Conservation (phyloP, 1,284 basidiomycete species). For the Cutaneotrichosporon daszewskae region DNA sequence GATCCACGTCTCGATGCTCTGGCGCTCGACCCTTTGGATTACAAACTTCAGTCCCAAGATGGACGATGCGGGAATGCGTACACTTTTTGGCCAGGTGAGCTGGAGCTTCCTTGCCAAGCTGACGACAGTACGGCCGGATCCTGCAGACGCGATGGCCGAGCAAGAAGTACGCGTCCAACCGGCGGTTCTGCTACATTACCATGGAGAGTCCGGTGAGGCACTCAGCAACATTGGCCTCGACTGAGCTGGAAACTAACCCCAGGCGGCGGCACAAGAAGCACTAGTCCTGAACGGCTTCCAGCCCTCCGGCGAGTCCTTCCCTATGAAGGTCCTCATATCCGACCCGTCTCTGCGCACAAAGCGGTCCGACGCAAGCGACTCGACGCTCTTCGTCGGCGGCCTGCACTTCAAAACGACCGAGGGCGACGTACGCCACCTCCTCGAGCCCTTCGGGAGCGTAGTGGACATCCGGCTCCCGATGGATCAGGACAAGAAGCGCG, state of each 20-base stretch:
- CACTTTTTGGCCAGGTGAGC: conserved; percentile 68
- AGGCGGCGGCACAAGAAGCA: conserved; percentile 70
- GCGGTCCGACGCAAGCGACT: conserved; percentile 77
- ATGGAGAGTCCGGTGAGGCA: conserved; percentile 71
- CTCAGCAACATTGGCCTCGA: no score
- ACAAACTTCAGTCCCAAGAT: conserved; percentile 88
- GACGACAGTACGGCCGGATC: conserved; percentile 69
- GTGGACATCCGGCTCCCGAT: conserved; percentile 72
- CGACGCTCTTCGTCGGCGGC: conserved; percentile 80
- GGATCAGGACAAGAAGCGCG: conserved; percentile 60
- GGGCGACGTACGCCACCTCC: conserved; percentile 63
- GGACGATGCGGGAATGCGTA: conserved; percentile 72
- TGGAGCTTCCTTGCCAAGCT: conserved; percentile 7
- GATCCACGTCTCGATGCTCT: conserved; percentile 78
- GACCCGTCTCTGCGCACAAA: conserved; percentile 84
- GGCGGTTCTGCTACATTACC: conserved; percentile 94
- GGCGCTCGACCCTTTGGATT: conserved; percentile 90
- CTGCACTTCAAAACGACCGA: conserved; percentile 61
- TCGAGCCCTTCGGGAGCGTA: conserved; percentile 77
- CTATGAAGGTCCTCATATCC: conserved; percentile 76
- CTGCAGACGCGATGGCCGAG: conserved; percentile 98
- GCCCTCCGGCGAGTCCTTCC: conserved; percentile 57
- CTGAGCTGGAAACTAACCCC: conserved; percentile 5
- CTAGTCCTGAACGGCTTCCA: conserved; percentile 71
- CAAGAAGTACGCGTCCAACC: conserved; percentile 83